Evolutionary conservation across 2,329 filamentous ascomycete species (phyloP).

Genomic region (Aspergillus phoenicis): DNA sequence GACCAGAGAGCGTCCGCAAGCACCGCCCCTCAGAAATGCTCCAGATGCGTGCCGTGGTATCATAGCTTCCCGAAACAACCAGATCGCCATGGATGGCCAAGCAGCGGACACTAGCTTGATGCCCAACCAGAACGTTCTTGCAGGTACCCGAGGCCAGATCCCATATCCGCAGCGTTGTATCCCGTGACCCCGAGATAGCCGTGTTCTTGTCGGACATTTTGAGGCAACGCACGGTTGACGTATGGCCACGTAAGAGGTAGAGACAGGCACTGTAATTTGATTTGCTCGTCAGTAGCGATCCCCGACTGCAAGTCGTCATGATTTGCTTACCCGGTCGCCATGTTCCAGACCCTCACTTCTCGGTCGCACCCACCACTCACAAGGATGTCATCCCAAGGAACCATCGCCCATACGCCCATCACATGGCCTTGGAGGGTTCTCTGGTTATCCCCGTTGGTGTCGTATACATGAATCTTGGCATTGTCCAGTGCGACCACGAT

Average conservation of each 20-base stretch:
- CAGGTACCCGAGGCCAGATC: conserved; percentile 86
- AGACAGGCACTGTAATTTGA: conserved; percentile 62
- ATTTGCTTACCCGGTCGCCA: conserved; percentile 75
- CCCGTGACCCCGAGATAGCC: conserved; percentile 92
- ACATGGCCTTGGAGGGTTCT: conserved; percentile 92
- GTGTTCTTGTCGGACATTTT: conserved; percentile 96
- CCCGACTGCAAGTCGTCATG: conserved; percentile 2
- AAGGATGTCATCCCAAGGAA: conserved; percentile 92
- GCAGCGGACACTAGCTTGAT: conserved; percentile 93
- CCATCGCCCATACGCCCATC: conserved; percentile 99
- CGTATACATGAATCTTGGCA: conserved; percentile 97
- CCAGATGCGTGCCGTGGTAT: conserved; percentile 96
- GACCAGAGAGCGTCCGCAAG: conserved; percentile 83
- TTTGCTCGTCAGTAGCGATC: conserved; percentile 15
- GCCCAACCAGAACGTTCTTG: conserved; percentile 87
- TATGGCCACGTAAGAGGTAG: conserved; percentile 88
- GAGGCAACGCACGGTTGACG: conserved; percentile 91
- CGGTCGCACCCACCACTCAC: conserved; percentile 96
- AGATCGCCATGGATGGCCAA: conserved; percentile 95
- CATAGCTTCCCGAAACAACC: conserved; percentile 97
- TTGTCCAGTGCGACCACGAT: conserved; percentile 98
- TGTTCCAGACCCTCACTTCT: conserved; percentile 95
- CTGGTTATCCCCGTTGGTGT: conserved; percentile 83
- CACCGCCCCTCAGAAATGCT: conserved; percentile 95
- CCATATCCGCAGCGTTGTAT: conserved; percentile 94